Percentiles rank a stretch among this genome's conserved stretches.
phyloP scores from a whole-genome alignment of 805 yeast genomes.

The Brettanomyces bruxellensis region DNA sequence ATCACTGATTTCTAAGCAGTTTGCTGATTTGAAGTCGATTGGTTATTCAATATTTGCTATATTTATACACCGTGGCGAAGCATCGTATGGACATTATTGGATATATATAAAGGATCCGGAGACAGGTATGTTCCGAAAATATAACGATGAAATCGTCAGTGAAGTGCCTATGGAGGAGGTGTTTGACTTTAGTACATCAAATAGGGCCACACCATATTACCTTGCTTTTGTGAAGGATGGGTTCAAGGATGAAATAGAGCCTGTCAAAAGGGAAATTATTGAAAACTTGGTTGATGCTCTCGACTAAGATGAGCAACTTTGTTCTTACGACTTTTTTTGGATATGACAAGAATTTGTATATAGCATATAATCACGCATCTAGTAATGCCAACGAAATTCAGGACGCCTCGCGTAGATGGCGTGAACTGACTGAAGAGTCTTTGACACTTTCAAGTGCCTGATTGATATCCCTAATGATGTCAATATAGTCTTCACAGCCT shows the following conservation, averaged over 20 bases:
- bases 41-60: conserved; percentile 86
- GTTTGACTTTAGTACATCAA: conserved; percentile 53
- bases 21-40: conserved; percentile 45
- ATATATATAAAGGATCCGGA: conserved; percentile 76
- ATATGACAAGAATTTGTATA: background rate
- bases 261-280: conserved; percentile 43
- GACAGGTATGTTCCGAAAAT: conserved; percentile 67
- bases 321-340: no score
- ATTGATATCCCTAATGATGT: conserved; percentile 38
- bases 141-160: conserved; percentile 91
- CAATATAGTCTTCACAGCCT: conserved; percentile 46
- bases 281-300: conserved; percentile 1
- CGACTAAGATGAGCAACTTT: background rate
- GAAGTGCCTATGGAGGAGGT: conserved; percentile 64
- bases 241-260: conserved; percentile 47
- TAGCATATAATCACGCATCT: background rate
- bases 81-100: conserved; percentile 97
- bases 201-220: conserved; percentile 91
- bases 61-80: conserved; percentile 93
- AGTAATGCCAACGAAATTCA: no score
- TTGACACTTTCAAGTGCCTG: conserved; percentile 27
- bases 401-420: no score
- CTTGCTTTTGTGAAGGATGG: conserved; percentile 73
- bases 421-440: background rate
- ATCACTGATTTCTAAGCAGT: conserved; percentile 46